Base-by-base conservation (phyloP, 306 rosid species). In the Alnus glutinosa region DNA sequence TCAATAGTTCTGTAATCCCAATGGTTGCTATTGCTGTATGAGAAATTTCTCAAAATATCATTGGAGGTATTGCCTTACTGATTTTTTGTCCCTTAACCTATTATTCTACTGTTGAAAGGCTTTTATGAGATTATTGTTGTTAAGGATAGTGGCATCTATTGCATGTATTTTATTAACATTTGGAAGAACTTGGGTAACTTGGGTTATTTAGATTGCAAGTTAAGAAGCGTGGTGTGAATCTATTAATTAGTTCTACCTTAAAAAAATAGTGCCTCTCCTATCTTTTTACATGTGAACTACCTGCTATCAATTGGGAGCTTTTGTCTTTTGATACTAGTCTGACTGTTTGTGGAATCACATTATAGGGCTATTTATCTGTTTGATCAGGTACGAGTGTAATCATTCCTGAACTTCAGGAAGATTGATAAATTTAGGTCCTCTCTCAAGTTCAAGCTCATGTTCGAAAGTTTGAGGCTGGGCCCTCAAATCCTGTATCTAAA, bases 401-500 rank as follows among this genome's bases (percentile, higher is more conserved):
- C 46, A 4, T 57, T 59, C 44, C 73, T 13, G 55, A 36, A 58
- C 57, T 68, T 57, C 39, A 75, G 67, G 42, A 37, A 57, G 11
- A 32, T 55, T 9, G 70, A 49, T 63, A 58, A 30, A 63, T 71
- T 79, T 55, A 23, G 51, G 46, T 36, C 59, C 37, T 42, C 4
- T 55, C 59, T 71, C 36, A 18, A 32, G 32, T 51, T 15, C 77
- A 63, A 48, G 74, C 42, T 59, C 16, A 12, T 75, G 68, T 66
- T 47, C 30, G 0, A 30, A 48, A 15, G 74, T 15, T 13, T 13
- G 13, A 59, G 66, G 36, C 36, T 15, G 11, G n/a, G n/a, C 19
- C 14, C 11, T 9, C 34, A 59, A 10, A 28, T 9, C 37, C 15
- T 11, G n/a, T 55, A 7, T 11, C 66, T 28, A 10, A 59, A 59